Evolutionary conservation across 176 grass and related monocot species (phyloP), one percentile per base, ranked within the genome.

Genomic region (Phyllostachys edulis): DNA sequence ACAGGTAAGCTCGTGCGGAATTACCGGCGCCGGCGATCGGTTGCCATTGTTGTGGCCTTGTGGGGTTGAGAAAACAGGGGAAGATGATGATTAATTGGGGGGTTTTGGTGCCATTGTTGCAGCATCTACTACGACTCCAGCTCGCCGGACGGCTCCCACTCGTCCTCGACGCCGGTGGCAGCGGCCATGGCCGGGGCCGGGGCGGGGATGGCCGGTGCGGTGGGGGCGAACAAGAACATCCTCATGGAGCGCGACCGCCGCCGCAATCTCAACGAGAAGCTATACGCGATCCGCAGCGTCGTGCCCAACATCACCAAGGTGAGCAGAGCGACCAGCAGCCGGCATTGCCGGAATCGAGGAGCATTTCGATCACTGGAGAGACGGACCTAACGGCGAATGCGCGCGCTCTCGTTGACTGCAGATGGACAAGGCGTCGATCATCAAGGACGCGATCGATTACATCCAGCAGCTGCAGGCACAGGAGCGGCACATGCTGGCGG

Each of bases 381-480:
- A 71, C 0, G 5, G 11, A 18, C 21, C 26, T 89, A 29, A 88
- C 5, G 7, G 12, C 7, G 46, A 80, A 36, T 39, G 11, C 57
- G 24, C 7, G 8, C 23, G 54, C 41, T 27, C 51, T 60, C 55
- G 9, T 82, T 20, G n/a, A 17, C 1, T 65, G 74, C 64, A 98
- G 96, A 94, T 99, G 93, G 96, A 99, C 82, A 99, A 96, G 91
- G 93, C 93, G 3, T 99, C 96, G 18, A 96, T 94, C 67, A 72
- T 99, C 77, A 96, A 89, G 84, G 96, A 99, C 75, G 96, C 96
- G 11, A 99, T 99, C 63, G 83, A 87, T 21, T 99, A 96, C 90
- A 92, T 99, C 87, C 66, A 96, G 77, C 14, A 71, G 34, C 84
- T 99, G 3, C 93, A 99, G 78, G 90, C 91, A 10, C 88, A 99